These are phyloP conservation scores for Coffea canephora DNA, from an alignment of 257 asterid species.

Conservation along the genomic window DNA sequence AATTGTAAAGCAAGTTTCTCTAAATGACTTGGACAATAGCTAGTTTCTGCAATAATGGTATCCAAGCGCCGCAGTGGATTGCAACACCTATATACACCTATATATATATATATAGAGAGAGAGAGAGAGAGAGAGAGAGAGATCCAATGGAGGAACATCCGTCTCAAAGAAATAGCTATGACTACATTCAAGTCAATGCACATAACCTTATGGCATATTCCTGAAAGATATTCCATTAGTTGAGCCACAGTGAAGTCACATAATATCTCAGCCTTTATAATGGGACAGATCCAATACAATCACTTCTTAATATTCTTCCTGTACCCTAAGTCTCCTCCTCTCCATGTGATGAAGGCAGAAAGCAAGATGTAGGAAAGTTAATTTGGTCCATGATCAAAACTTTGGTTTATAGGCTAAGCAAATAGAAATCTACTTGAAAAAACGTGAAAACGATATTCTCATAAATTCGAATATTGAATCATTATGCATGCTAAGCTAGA, in stretches of 20 bases:
- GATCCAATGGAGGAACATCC: background rate
- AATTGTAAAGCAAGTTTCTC: background rate
- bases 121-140: too few species aligned
- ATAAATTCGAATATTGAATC: too few species aligned
- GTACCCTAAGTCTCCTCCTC: background rate
- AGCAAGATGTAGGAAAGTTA: too few species aligned
- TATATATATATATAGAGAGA: too few species aligned
- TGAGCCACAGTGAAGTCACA: background rate
- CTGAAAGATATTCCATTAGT: background rate
- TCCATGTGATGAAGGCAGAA: too few species aligned
- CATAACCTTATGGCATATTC: background rate
- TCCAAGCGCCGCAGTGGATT: too few species aligned
- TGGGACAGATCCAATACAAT: background rate
- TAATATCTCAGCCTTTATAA: background rate
- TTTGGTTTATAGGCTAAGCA: too few species aligned
- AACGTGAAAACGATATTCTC: too few species aligned
- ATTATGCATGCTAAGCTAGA: too few species aligned
- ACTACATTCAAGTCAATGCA: background rate
- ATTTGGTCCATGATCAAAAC: too few species aligned
- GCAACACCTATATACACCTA: background rate
- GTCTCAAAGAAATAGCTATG: background rate
- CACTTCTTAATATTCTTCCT: background rate
- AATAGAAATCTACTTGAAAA: too few species aligned
- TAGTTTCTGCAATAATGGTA: background rate
- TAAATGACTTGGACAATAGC: background rate